Percentiles rank a stretch among this genome's conserved stretches.
Evolutionary conservation across 2,329 filamentous ascomycete genomes (phyloP).

Genomic region (Furcasterigmium sp.): DNA sequence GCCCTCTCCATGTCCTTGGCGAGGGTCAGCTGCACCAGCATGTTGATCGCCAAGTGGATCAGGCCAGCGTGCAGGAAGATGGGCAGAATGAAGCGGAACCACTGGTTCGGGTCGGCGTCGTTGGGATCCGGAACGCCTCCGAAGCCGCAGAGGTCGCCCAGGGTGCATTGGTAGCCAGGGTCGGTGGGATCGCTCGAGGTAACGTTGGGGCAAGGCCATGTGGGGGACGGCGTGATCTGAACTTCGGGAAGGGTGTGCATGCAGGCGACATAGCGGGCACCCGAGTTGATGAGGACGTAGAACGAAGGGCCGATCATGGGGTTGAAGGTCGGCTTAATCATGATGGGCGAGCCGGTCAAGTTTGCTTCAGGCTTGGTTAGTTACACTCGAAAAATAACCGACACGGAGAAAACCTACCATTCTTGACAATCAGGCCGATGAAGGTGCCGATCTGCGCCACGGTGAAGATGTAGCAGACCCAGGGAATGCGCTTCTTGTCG

Average conservation of each 20-base stretch:
- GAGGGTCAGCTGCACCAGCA: conserved; percentile 84
- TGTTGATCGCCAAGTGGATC: conserved; percentile 93
- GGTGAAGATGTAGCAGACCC: conserved; percentile 78
- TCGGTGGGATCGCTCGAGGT: conserved; percentile 51
- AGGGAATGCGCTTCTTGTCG: conserved; percentile 58
- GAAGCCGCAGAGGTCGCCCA: conserved; percentile 82
- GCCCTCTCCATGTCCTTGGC: conserved; percentile 88
- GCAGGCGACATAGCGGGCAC: conserved; percentile 84
- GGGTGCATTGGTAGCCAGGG: conserved; percentile 55
- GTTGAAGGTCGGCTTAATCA: conserved; percentile 83
- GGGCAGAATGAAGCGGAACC: conserved; percentile 92
- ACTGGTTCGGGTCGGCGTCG: conserved; percentile 74
- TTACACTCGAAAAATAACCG: not conserved
- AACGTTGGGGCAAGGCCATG: conserved; percentile 78
- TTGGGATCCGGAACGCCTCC: conserved; percentile 65
- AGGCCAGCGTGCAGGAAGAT: conserved; percentile 95
- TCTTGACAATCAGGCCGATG: conserved; percentile 80
- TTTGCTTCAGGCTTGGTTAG: conserved; percentile 43
- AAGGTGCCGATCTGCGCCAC: conserved; percentile 77
- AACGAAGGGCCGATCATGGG: conserved; percentile 94
- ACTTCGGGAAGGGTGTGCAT: conserved; percentile 73
- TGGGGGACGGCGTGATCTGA: not conserved
- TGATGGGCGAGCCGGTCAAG: conserved; percentile 72
- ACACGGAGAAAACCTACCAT: conserved; percentile 50
- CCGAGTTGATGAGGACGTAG: conserved; percentile 94